Percentiles rank a stretch among this genome's conserved stretches.
Evolutionary conservation across 106 monocot genomes (phyloP).

Genomic region (Gastrodia elata): DNA sequence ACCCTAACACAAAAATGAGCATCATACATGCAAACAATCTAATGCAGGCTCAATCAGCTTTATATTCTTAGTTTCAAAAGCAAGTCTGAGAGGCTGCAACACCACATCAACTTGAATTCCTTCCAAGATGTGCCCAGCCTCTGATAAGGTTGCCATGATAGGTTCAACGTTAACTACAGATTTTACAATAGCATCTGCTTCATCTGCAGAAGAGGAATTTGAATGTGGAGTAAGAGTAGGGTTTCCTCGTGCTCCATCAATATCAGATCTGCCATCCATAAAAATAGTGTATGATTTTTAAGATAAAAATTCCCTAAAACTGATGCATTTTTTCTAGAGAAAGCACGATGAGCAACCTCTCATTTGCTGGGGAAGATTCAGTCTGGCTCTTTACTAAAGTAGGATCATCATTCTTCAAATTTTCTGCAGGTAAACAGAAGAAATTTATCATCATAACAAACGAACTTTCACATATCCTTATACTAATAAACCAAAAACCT

Average conservation of each 20-base stretch:
- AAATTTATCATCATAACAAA: not conserved
- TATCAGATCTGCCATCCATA: slow-evolving; percentile 18
- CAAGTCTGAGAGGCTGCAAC: slow-evolving; percentile 85
- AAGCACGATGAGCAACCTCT: slow-evolving; percentile 34
- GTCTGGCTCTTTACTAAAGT: slow-evolving; percentile 14
- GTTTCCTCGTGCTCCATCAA: slow-evolving; percentile 19
- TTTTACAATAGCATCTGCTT: slow-evolving; percentile 15
- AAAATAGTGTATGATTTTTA: not conserved
- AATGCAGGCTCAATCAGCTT: slow-evolving; percentile 87
- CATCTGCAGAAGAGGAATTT: slow-evolving; percentile 18
- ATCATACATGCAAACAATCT: slow-evolving; percentile 93
- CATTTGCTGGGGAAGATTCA: slow-evolving; percentile 12
- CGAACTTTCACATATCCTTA: not conserved
- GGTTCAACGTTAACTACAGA: slow-evolving; percentile 20
- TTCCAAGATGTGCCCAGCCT: slow-evolving; percentile 69
- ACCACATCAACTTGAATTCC: slow-evolving; percentile 79
- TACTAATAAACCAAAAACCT: not conserved
- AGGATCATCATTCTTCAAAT: slow-evolving; percentile 41
- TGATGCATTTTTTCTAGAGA: not conserved
- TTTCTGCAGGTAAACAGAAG: slow-evolving; percentile 35
- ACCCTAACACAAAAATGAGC: not conserved
- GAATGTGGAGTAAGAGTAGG: slow-evolving; percentile 13
- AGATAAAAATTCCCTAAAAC: not conserved
- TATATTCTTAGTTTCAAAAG: slow-evolving; percentile 85
- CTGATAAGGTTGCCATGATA: slow-evolving; percentile 51